Evolutionary conservation across 495 filamentous ascomycete species (phyloP), one percentile per base, ranked within the genome.

Genomic region (Penicillium ochrochloron): DNA sequence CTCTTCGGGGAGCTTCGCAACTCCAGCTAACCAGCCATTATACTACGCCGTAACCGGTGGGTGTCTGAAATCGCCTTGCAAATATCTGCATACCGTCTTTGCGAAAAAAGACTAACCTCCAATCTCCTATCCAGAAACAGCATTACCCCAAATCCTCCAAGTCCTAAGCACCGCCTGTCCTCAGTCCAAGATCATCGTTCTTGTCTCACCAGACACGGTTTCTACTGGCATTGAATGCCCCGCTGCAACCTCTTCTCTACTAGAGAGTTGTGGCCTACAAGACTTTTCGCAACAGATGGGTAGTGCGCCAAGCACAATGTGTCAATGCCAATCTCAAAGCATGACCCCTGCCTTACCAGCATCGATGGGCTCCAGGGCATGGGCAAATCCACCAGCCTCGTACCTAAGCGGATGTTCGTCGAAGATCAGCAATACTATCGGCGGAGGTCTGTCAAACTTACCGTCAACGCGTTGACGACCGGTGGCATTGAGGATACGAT

Each of bases 31-130:
- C 42, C 69, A 65, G 54, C 64, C 69, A 14, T 29, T 61, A 51
- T 65, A 69, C 29, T 73, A 73, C 33, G 60, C 66, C 52, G 64
- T 66, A 6, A 71, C 66, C 27, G 71, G 71, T 71, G 23, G 61
- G 61, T 12, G 2, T 25, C 35, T 37, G 3, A 1, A 1, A 27
- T 17, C 42, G 2, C 6, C 12, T 29, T 5, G 17, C 31, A 1
- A 19, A 11, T 4, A 19, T 29, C 39, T 42, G 12, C 12, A n/a
- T 4, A 39, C 5, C 44, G 11, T 15, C 6, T 0, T 10, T 3
- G 23, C 15, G 5, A 21, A n/a, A 15, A 17, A 17, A 52, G 17
- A 8, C 41, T 56, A 27, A 66, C 44, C 10, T 9, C 34, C 7
- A 8, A 11, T 9, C 17, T 19, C 44, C 5, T 44, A 17, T 35